phyloP scores from a whole-genome alignment of 805 yeast genomes.

The Barnettozyma siamensis region DNA sequence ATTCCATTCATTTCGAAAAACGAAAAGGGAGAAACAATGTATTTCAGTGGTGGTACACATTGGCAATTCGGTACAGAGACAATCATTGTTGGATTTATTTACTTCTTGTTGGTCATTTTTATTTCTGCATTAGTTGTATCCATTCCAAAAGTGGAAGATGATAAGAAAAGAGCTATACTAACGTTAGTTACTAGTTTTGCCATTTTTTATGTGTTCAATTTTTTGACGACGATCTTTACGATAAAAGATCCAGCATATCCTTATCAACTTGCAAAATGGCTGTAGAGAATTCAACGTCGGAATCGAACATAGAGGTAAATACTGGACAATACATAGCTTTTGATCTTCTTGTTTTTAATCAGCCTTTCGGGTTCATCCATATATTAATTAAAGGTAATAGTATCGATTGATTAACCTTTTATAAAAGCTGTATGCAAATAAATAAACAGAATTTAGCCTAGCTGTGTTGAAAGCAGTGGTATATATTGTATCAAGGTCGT shows the following conservation, averaged over 20 bases:
- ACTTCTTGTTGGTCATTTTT: slow-evolving; percentile 39
- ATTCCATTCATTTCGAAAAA: slow-evolving; percentile 58
- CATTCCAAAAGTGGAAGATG: slow-evolving; percentile 27
- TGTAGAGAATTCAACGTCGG: neutral
- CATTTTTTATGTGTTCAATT: slow-evolving; percentile 18
- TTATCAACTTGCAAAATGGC: slow-evolving; percentile 19
- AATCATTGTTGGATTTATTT: slow-evolving; percentile 44
- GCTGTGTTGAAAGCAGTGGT: too few relatives aligned
- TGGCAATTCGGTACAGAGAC: slow-evolving; percentile 73
- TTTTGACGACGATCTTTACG: slow-evolving; percentile 15
- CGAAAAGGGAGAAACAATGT: slow-evolving; percentile 45
- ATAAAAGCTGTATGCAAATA: neutral
- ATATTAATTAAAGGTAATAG: too few relatives aligned
- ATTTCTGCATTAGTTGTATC: slow-evolving; percentile 35
- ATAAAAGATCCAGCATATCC: slow-evolving; percentile 19
- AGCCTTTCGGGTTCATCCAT: too few relatives aligned
- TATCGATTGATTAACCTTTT: too few relatives aligned
- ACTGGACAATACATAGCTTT: too few relatives aligned
- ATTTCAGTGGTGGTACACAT: slow-evolving; percentile 56
- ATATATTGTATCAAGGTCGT: too few relatives aligned
- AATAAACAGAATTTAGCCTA: neutral
- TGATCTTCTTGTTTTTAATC: too few relatives aligned
- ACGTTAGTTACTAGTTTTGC: slow-evolving; percentile 10
- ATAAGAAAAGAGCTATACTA: slow-evolving; percentile 5
- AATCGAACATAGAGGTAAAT: too few relatives aligned